Evolutionary conservation across 192 early-diverging fungal species (phyloP).

Genomic region (Dissophora ornata): DNA sequence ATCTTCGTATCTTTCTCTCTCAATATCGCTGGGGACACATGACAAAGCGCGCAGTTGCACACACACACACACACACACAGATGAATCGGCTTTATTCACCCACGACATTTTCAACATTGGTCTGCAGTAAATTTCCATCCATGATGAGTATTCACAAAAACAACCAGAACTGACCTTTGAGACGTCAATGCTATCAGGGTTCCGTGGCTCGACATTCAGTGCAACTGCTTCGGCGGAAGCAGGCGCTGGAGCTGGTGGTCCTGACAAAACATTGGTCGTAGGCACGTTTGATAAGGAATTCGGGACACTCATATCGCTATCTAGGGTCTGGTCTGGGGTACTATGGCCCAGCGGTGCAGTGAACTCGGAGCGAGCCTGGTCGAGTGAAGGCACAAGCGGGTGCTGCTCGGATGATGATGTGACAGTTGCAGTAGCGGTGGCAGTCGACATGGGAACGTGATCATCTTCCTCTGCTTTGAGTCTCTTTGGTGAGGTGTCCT

Average conservation of each 20-base stretch:
- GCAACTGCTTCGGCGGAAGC: conserved; percentile 16
- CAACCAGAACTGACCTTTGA: conserved; percentile 52
- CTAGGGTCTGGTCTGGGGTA: conserved; percentile 39
- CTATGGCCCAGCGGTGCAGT: conserved; percentile 25
- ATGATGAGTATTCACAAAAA: conserved; percentile 14
- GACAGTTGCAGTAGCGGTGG: not conserved
- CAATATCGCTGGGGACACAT: conserved; percentile 1
- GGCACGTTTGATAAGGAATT: conserved; percentile 31
- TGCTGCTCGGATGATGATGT: conserved; percentile 26
- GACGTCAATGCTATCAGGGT: conserved; percentile 48
- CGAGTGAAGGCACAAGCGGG: conserved; percentile 49
- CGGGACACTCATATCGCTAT: conserved; percentile 51
- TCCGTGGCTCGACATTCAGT: conserved; percentile 33
- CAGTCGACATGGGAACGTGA: conserved; percentile 28
- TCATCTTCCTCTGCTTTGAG: conserved; percentile 52
- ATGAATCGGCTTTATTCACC: conserved; percentile 42
- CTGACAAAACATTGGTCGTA: conserved; percentile 43
- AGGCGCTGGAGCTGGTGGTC: conserved; percentile 38
- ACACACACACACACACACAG: conserved; percentile 21
- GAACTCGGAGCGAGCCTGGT: conserved; percentile 30
- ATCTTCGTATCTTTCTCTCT: too few species aligned
- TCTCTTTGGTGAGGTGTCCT: conserved; percentile 43
- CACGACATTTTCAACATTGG: not conserved
- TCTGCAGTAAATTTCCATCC: conserved; percentile 5
- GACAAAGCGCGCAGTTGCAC: conserved; percentile 19